Evolutionary conservation across 352 stramenopile species (phyloP).

Genomic region (Globisporangium megalacanthum): DNA sequence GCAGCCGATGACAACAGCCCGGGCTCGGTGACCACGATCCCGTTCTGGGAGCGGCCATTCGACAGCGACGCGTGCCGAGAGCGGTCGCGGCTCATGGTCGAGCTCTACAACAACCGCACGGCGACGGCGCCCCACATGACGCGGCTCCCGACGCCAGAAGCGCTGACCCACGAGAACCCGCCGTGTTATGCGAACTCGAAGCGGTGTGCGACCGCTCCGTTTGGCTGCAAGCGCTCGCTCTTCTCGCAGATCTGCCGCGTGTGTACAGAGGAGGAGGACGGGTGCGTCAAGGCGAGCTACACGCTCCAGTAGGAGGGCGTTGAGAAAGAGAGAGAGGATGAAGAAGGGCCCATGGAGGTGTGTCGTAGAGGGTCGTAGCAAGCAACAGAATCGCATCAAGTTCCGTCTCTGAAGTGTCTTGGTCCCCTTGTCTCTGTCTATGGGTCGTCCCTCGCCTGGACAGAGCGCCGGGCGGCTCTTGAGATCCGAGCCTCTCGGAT

Average conservation of each 20-base stretch:
- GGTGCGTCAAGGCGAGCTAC: conserved; percentile 19
- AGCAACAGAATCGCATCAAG: too few relatives aligned
- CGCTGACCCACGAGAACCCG: conserved; percentile 35
- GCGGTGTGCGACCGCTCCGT: conserved; percentile 19
- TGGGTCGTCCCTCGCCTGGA: too few relatives aligned
- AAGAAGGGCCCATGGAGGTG: too few relatives aligned
- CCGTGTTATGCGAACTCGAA: conserved; percentile 47
- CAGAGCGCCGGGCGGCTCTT: too few relatives aligned
- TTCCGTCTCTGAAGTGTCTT: too few relatives aligned
- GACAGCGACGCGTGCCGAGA: conserved; percentile 23
- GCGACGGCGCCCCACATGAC: conserved; percentile 27
- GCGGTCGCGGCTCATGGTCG: conserved; percentile 30
- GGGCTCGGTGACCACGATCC: conserved; percentile 21
- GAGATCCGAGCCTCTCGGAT: too few relatives aligned
- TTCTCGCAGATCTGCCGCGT: conserved; percentile 50
- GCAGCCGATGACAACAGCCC: conserved; percentile 6
- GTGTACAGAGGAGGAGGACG: conserved; percentile 19
- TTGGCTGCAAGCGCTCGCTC: conserved; percentile 44
- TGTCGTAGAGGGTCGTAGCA: too few relatives aligned
- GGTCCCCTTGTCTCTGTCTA: too few relatives aligned
- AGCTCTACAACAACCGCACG: conserved; percentile 30
- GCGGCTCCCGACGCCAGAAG: conserved; percentile 23
- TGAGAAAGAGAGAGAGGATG: too few relatives aligned
- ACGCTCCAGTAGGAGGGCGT: background rate
- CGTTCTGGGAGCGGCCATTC: conserved; percentile 51